Conservation (phyloP, 345 rosid genomes). For the Eutrema heterophyllum region DNA sequence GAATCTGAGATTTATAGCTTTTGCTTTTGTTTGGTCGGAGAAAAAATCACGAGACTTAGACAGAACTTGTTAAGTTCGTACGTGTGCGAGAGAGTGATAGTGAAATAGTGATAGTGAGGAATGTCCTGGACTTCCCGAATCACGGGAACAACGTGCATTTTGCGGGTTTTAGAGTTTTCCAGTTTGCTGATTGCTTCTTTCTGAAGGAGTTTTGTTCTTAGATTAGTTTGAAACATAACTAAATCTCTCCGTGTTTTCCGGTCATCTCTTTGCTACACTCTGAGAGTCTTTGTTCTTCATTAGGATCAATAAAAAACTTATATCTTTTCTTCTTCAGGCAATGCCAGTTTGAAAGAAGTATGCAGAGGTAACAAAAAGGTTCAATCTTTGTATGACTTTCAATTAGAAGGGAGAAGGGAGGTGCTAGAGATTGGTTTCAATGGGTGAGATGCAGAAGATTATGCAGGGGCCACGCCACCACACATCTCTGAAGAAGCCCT, state of each 20-base stretch:
- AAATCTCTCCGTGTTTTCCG: slow-evolving; percentile 4
- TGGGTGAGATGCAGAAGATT: slow-evolving; percentile 60
- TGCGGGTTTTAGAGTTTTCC: not conserved
- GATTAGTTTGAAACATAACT: slow-evolving; percentile 2
- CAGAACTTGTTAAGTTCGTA: not conserved
- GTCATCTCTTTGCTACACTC: not conserved
- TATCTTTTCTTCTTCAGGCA: slow-evolving; percentile 6
- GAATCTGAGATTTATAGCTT: slow-evolving; percentile 22
- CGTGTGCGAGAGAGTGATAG: slow-evolving; percentile 4
- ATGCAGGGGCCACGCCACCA: slow-evolving; percentile 63
- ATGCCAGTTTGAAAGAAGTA: not conserved
- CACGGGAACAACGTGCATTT: slow-evolving; percentile 27
- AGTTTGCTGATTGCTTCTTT: slow-evolving; percentile 6
- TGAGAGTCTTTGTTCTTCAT: not conserved
- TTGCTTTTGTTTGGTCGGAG: slow-evolving; percentile 16
- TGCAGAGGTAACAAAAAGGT: slow-evolving; percentile 1
- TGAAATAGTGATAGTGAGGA: not conserved
- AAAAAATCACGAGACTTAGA: not conserved
- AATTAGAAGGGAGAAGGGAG: slow-evolving; percentile 47
- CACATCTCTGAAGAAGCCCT: slow-evolving; percentile 66
- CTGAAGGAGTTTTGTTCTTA: not conserved
- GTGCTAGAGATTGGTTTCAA: slow-evolving; percentile 27
- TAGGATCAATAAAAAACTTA: not conserved
- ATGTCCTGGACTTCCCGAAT: slow-evolving; percentile 2
- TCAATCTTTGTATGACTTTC: slow-evolving; percentile 25